Base-by-base conservation (phyloP, 2,329 filamentous ascomycete species). In the Penicillium sp. region DNA sequence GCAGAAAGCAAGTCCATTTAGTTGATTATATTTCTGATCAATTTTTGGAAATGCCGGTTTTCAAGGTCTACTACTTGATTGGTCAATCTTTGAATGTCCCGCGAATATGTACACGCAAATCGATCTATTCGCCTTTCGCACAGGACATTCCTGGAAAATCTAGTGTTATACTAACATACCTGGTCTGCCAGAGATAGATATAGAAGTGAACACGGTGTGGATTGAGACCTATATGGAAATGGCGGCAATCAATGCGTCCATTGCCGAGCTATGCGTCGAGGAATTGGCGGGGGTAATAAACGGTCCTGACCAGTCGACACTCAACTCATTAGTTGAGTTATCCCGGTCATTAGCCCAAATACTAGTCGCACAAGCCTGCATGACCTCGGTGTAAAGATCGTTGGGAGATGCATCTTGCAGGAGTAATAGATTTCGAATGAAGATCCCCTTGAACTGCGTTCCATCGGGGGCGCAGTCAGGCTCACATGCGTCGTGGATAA, bases 401-500 rank as follows among this genome's bases (percentile, higher is more conserved):
- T 80, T 72, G 0, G 81, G 81, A 1, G 77, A 78, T 2, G 71
- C 80, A 1, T 71, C 65, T 21, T 87, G 76, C 33, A 91, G 70
- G 55, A 81, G 79, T 33, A 79, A 77, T 20, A 91, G 72, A 65
- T 88, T 88, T 20, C 86, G 79, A 16, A 83, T 77, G 61, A 90
- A 89, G 35, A 90, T 77, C 3, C 88, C 88, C 70, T 91, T 90
- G 79, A 90, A 91, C 64, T 88, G 84, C 33, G 82, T 77, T 1
- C 77, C 80, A 58, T 85, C 62, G 3, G 62, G 81, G 11, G 74
- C 76, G 54, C 77, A 82, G 58, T 74, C 66, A 1, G 79, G 76
- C 62, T 85, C 83, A 61, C 83, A 85, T 21, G 67, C 61, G 58
- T 86, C 83, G 57, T 76, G 77, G 1, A 86, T 70, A 24, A 85